A percentile compares a stretch with the other conserved stretches of the same genome.
These are phyloP conservation scores for Orobanche coerulescens DNA, from an alignment of 257 asterid species.

Conservation along the genomic window DNA sequence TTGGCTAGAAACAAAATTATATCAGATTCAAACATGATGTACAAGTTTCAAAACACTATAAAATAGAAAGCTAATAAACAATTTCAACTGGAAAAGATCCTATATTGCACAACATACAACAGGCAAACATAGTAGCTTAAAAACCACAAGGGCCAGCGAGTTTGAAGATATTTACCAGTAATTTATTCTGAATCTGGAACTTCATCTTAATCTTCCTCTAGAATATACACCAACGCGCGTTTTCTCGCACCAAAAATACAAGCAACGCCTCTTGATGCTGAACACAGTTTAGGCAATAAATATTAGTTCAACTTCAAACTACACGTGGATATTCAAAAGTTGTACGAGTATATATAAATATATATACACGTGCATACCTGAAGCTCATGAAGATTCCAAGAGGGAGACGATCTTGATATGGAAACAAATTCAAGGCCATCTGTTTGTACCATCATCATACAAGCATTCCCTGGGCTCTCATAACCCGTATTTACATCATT, in stretches of 20 bases:
- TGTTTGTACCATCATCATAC: slow-evolving; percentile 68
- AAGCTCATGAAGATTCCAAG: slow-evolving; percentile 61
- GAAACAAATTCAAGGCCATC: slow-evolving; percentile 61
- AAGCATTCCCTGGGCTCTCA: slow-evolving; percentile 72
- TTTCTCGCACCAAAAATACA: slow-evolving; percentile 77
- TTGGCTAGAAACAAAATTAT: too few species aligned
- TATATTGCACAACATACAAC: too few species aligned
- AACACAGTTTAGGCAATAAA: slow-evolving; percentile 13
- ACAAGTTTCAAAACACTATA: too few species aligned
- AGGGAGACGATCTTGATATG: slow-evolving; percentile 42
- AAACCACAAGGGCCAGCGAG: too few species aligned
- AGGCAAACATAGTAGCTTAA: too few species aligned
- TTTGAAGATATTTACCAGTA: background rate
- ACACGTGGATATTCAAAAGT: slow-evolving; percentile 4
- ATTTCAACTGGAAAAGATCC: too few species aligned
- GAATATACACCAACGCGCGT: slow-evolving; percentile 84
- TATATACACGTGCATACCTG: slow-evolving; percentile 31
- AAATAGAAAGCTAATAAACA: too few species aligned
- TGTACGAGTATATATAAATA: background rate
- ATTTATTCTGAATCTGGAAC: slow-evolving; percentile 52
- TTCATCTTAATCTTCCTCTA: slow-evolving; percentile 96
- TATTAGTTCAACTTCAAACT: slow-evolving; percentile 14
- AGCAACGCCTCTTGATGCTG: slow-evolving; percentile 95
- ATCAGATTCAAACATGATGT: too few species aligned
- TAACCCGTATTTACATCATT: slow-evolving; percentile 45